Conservation (phyloP, 495 filamentous ascomycete species). For the Schizothecium vesticola region DNA sequence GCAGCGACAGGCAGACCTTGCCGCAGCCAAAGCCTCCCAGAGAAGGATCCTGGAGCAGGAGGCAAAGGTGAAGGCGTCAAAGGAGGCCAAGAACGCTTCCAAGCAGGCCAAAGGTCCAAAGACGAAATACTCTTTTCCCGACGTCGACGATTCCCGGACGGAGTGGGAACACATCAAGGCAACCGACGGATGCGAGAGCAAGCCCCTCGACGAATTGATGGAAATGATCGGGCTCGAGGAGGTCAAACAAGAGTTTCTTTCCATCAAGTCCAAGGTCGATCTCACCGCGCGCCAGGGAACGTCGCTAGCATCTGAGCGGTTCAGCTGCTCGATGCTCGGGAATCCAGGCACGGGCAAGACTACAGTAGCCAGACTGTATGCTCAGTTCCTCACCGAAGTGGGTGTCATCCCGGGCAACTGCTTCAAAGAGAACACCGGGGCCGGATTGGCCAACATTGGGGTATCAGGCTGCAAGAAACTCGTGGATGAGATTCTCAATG, state of each 20-base stretch:
- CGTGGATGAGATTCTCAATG: constrained; percentile 51
- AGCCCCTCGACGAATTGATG: constrained; percentile 60
- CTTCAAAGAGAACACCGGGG: constrained; percentile 66
- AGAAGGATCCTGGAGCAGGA: constrained; percentile 13
- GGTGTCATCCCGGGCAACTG: constrained; percentile 48
- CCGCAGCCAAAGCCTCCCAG: constrained; percentile 14
- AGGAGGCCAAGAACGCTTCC: neutral
- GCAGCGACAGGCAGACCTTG: constrained; percentile 32
- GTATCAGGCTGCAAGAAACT: constrained; percentile 51
- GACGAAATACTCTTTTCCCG: neutral
- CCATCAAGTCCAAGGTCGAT: constrained; percentile 65
- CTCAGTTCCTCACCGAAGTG: constrained; percentile 58
- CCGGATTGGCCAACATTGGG: constrained; percentile 59
- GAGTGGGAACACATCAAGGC: constrained; percentile 62
- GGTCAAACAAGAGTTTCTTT: constrained; percentile 60
- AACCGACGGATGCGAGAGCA: constrained; percentile 44
- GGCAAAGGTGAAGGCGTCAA: constrained; percentile 1
- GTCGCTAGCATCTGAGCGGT: constrained; percentile 54
- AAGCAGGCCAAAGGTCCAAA: neutral
- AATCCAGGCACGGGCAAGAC: constrained; percentile 86
- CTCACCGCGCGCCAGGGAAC: constrained; percentile 50
- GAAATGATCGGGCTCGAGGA: constrained; percentile 66
- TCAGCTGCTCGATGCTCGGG: constrained; percentile 61
- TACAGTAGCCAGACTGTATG: constrained; percentile 73
- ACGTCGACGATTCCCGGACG: constrained; percentile 20